phyloP scores from a whole-genome alignment of 768 basidiomycete species.

The Kwoniella dejecticola region DNA sequence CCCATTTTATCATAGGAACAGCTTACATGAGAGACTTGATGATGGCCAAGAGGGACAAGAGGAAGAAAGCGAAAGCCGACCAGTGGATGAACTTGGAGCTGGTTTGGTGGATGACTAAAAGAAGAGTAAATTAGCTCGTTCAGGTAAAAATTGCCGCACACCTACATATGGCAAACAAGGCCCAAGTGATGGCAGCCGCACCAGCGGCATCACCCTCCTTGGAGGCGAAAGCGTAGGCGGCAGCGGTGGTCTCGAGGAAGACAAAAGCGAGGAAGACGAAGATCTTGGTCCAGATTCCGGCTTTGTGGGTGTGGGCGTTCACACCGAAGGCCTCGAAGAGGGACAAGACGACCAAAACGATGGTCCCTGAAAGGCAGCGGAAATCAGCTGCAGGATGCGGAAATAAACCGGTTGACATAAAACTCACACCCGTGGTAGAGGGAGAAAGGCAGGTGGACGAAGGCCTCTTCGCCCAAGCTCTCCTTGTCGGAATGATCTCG shows the following conservation, averaged over 20 bases:
- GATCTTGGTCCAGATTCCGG: constrained; percentile 89
- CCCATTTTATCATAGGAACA: not conserved
- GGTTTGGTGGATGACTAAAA: constrained; percentile 58
- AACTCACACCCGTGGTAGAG: constrained; percentile 76
- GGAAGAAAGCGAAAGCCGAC: constrained; percentile 79
- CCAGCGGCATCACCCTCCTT: constrained; percentile 90
- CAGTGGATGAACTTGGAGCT: constrained; percentile 81
- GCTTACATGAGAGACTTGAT: constrained; percentile 66
- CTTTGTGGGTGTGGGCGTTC: constrained; percentile 65
- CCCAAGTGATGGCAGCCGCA: constrained; percentile 86
- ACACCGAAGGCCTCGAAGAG: constrained; percentile 63
- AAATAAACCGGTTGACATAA: constrained; percentile 57
- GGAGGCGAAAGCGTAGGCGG: constrained; percentile 90
- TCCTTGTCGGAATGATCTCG: constrained; percentile 70
- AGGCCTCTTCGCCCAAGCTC: constrained; percentile 73
- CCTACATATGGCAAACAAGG: constrained; percentile 88
- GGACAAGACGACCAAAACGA: constrained; percentile 55
- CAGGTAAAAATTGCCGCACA: constrained; percentile 30
- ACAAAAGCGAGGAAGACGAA: constrained; percentile 93
- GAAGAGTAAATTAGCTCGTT: not conserved
- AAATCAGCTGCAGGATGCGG: constrained; percentile 59
- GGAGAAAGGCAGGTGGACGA: constrained; percentile 93
- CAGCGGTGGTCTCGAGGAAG: constrained; percentile 88
- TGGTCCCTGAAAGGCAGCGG: constrained; percentile 45
- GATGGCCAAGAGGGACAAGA: constrained; percentile 82